Evolutionary conservation across 108 stramenopile genomes (phyloP), one percentile per base, ranked within the genome.

Genomic region (Cyclotella atomus): DNA sequence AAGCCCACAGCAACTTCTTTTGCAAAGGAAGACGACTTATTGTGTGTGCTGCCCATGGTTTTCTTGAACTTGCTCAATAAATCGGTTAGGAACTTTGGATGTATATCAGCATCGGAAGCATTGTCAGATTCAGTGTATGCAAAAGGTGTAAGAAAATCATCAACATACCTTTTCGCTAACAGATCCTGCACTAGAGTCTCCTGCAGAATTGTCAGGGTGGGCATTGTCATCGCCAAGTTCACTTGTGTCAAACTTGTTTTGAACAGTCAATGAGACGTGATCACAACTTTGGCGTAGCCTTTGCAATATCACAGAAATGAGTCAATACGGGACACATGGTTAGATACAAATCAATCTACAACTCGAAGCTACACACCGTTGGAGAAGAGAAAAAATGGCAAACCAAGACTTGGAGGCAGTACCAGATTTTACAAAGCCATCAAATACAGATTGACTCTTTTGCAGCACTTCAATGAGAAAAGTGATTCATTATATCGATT

Each of bases 241-340:
- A 67, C 16, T 65, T 8, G 55, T 70, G 16, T 76, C 65, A 38
- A 61, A 35, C 28, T 41, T 83, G n/a, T 84, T 73, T 52, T 83
- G 83, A 25, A 92, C 88, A 2, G 91, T 92, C 55, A 95, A 68
- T 4, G 90, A 87, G 1, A 95, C 90, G 44, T 95, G 94, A 62
- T 92, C 89, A 70, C 94, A 95, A 23, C 75, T 81, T 68, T 91
- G 91, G 21, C 94, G 84, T 8, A 95, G 70, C 20, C 94, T 61
- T 12, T 29, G 10, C 2, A 15, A n/a, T 15, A 59, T 1, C 12
- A 32, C 25, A 19, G 17, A 8, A 59, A 59, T 15, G 5, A 59
- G 24, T 30, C 3, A 14, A 33, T 32, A 33, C 3, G 33, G 32
- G 5, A 52, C 9, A 9, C 12, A 7, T 41, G 38, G 38, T 41